Evolutionary conservation across 2,329 filamentous ascomycete species (phyloP), one percentile per base, ranked within the genome.

Genomic region (Cryphonectria naterciae): DNA sequence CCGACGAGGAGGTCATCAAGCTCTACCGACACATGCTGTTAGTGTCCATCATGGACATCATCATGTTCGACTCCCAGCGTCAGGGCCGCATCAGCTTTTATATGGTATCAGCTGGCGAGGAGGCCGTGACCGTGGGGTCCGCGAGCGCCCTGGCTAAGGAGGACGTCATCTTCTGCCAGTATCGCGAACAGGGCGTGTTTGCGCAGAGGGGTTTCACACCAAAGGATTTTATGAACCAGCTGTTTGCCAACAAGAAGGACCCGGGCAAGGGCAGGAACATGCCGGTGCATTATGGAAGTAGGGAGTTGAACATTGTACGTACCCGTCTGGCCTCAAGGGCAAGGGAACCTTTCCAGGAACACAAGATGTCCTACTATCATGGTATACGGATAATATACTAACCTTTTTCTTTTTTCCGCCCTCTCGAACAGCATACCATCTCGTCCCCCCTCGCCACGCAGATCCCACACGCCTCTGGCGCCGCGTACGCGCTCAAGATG

Each of bases 41-140:
- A 49, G 84, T 91, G 13, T 90, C 92, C 69, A 92, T 98, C 75
- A 96, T 99, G 94, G 96, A 99, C 79, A 81, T 97, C 69, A 93
- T 98, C 79, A 98, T 98, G 95, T 98, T 97, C 78, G 96, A 99
- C 78, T 95, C 96, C 0, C 96, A 99, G 82, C 87, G 96, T 62
- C 96, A 99, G 81, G 95, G 95, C n/a, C 89, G 94, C 28, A 83
- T 97, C 69, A 95, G 92, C 80, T 99, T 99, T 82, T 99, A 99
- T 82, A 98, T 99, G 93, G 95, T 95, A 77, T 95, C 93, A 52
- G 93, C 94, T 0, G 95, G 95, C 70, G 95, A 98, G 83, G 96
- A 99, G 85, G 96, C 95, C 46, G 94, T 97, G 67, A 93, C 93
- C 60, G 91, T 99, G 2, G 96, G 94, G 1, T 95, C 92, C 1